Evolutionary conservation across 345 rosid species (phyloP).

Genomic region (Rhodamnia rubescens): DNA sequence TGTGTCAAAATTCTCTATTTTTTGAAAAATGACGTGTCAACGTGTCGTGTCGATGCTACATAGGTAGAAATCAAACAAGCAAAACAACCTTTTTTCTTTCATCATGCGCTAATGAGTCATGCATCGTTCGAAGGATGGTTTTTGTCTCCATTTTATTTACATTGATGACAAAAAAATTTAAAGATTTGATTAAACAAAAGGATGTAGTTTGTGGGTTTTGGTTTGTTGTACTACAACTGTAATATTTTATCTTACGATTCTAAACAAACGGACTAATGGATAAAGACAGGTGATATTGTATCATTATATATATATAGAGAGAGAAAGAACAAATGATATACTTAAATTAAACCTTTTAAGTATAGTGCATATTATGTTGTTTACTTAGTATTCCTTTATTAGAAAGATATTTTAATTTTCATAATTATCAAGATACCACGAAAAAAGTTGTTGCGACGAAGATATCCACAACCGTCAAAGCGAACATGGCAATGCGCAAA

Average conservation of each 20-base stretch:
- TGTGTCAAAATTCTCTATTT: too few relatives aligned
- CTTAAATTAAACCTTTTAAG: not conserved
- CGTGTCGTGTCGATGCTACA: too few relatives aligned
- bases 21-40: too few relatives aligned
- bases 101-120: not conserved
- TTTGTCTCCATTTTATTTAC: not conserved
- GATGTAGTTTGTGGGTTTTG: not conserved
- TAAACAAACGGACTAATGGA: not conserved
- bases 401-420: not conserved
- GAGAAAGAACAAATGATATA: not conserved
- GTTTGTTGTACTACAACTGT: not conserved
- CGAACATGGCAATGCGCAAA: not conserved
- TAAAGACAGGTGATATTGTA: not conserved
- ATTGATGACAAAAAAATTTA: not conserved
- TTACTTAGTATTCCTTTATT: too few relatives aligned
- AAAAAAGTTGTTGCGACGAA: not conserved
- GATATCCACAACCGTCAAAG: not conserved
- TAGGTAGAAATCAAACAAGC: not conserved
- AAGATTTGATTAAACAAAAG: not conserved
- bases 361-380: not conserved
- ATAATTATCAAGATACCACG: not conserved
- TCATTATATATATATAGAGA: not conserved
- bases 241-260: not conserved
- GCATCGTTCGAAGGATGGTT: not conserved
- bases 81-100: not conserved